These are phyloP conservation scores for Grosmannia serpens DNA, from an alignment of 2,329 filamentous ascomycete species.

Conservation along the genomic window DNA sequence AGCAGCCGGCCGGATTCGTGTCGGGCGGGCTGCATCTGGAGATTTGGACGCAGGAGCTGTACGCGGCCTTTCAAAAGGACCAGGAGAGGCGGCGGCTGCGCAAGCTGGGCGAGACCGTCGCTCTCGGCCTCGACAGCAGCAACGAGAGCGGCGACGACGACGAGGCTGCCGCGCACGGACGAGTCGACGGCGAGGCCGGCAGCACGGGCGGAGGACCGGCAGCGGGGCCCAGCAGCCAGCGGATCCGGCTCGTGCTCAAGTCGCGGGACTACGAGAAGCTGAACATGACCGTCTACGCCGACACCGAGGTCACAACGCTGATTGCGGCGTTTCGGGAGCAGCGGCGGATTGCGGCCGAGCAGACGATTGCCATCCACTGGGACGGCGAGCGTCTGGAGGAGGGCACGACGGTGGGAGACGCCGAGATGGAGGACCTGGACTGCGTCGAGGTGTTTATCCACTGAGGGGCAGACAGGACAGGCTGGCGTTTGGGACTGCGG, in stretches of 20 bases:
- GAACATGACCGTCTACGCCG: slow-evolving; percentile 37
- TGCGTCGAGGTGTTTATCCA: slow-evolving; percentile 62
- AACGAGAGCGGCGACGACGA: slow-evolving; percentile 9
- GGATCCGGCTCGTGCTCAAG: slow-evolving; percentile 41
- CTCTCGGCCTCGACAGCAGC: slow-evolving; percentile 18
- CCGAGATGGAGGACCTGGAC: slow-evolving; percentile 66
- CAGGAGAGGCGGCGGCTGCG: slow-evolving; percentile 35
- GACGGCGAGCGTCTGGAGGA: slow-evolving; percentile 63
- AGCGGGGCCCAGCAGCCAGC: background rate
- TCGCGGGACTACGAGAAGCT: slow-evolving; percentile 37
- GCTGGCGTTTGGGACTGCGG: background rate
- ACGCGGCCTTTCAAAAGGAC: slow-evolving; percentile 33
- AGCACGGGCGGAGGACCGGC: background rate
- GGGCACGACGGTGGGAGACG: slow-evolving; percentile 47
- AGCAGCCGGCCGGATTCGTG: slow-evolving; percentile 24
- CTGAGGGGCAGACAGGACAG: slow-evolving; percentile 17
- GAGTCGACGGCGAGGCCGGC: slow-evolving; percentile 12
- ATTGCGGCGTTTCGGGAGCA: slow-evolving; percentile 48
- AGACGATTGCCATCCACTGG: slow-evolving; percentile 52
- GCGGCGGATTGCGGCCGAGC: slow-evolving; percentile 37
- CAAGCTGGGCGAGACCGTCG: slow-evolving; percentile 27
- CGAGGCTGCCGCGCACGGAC: slow-evolving; percentile 8
- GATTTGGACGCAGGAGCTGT: slow-evolving; percentile 60
- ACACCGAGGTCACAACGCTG: slow-evolving; percentile 51
- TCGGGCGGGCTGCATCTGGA: slow-evolving; percentile 58